Evolutionary conservation across 352 stramenopile species (phyloP).

Genomic region (Phytophthora pinifolia): DNA sequence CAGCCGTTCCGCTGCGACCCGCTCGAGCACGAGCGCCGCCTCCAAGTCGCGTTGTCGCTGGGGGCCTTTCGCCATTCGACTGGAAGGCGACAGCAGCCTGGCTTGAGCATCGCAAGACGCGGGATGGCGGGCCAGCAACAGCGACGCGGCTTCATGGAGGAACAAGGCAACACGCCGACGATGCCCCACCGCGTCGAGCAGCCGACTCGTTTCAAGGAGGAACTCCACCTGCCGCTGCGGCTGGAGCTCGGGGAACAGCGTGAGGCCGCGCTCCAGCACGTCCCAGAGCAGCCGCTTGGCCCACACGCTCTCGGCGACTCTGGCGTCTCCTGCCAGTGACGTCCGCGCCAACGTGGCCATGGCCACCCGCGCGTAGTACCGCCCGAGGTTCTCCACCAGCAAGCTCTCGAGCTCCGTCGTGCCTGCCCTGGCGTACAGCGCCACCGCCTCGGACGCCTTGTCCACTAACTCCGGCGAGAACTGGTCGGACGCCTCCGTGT

Average conservation of each 20-base stretch:
- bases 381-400: constrained; percentile 68
- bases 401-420: constrained; percentile 70
- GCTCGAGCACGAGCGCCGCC: constrained; percentile 57
- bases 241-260: constrained; percentile 50
- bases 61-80: constrained; percentile 7
- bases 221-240: constrained; percentile 64
- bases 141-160: constrained; percentile 64
- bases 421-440: constrained; percentile 65
- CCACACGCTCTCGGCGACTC: constrained; percentile 60
- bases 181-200: constrained; percentile 68
- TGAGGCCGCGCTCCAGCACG: constrained; percentile 54
- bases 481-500: constrained; percentile 46
- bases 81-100: constrained; percentile 29
- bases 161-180: constrained; percentile 65
- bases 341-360: constrained; percentile 13
- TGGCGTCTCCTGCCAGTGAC: constrained; percentile 35
- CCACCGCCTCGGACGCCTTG: constrained; percentile 70
- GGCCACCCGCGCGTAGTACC: constrained; percentile 67
- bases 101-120: constrained; percentile 17
- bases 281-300: constrained; percentile 74
- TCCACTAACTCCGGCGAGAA: constrained; percentile 78
- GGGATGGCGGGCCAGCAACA: constrained; percentile 42
- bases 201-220: constrained; percentile 57
- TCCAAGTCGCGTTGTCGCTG: constrained; percentile 52
- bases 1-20: constrained; percentile 46